Conservation (phyloP, 495 filamentous ascomycete genomes). For the Xanthoparmelia taractica region DNA sequence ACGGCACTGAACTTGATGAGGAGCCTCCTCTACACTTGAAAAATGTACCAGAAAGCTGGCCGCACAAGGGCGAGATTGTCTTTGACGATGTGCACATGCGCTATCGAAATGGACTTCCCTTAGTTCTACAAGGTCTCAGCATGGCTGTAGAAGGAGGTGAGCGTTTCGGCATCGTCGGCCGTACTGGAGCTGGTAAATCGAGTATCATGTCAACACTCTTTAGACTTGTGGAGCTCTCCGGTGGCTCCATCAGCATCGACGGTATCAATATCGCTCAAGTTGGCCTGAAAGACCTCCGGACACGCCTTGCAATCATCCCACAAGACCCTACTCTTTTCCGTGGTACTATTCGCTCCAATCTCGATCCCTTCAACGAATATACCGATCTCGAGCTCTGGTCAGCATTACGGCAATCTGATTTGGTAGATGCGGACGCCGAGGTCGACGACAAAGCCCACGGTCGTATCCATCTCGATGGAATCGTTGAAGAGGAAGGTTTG, state of each 20-base stretch:
- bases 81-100: constrained; percentile 88
- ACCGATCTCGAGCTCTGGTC: constrained; percentile 82
- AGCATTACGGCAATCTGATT: constrained; percentile 71
- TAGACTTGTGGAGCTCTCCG: constrained; percentile 29
- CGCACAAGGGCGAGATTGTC: constrained; percentile 72
- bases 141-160: constrained; percentile 79
- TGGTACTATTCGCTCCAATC: constrained; percentile 50
- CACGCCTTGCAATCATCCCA: constrained; percentile 37
- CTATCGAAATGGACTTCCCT: constrained; percentile 72
- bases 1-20: constrained; percentile 77
- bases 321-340: constrained; percentile 38
- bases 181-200: constrained; percentile 39
- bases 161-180: constrained; percentile 54
- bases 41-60: constrained; percentile 66
- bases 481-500: constrained; percentile 87
- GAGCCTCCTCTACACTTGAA: constrained; percentile 71
- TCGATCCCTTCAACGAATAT: constrained; percentile 80
- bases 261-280: constrained; percentile 30
- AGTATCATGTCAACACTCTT: constrained; percentile 34
- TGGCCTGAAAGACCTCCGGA: constrained; percentile 26
- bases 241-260: constrained; percentile 32
- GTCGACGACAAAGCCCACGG: constrained; percentile 27
- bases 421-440: constrained; percentile 43
- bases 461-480: constrained; percentile 72
- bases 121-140: constrained; percentile 70